Base-by-base conservation (phyloP, 768 basidiomycete genomes). In the Porphyrellus cyaneotinctus region DNA sequence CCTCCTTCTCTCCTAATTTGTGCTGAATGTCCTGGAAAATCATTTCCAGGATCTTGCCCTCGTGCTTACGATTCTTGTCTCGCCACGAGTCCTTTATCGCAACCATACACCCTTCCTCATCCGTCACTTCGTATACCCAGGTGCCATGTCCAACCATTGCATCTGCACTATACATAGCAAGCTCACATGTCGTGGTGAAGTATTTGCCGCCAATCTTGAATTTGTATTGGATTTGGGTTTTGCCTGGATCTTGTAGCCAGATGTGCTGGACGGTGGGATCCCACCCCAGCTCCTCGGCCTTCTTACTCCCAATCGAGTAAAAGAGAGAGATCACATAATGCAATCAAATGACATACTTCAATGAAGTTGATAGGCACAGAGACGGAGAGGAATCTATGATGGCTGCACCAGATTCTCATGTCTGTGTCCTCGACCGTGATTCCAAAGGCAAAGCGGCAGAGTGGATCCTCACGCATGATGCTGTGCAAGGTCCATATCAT, bases 391-490 rank as follows among this genome's bases (percentile, higher is more conserved):
- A 49, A 36, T 17, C 47, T 39, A 10, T 35, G 42, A 43, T 41
- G 35, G 8, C 4, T 7, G 12, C 37, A 62, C 72, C 72, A 73
- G 20, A 72, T 1, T 18, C 71, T 57, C 59, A 63, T 55, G 0
- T 37, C 7, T 0, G 26, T 58, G 39, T 64, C 57, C 46, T 70
- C 65, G 15, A 69, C 49, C 0, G 65, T 68, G 22, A 71, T 61
- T 0, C 69, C 70, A 18, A 66, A 61, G 3, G 57, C 51, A 30
- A 67, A 65, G 5, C 1, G 6, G 57, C 52, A 30, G 64, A 64
- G 2, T 0, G 58, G 64, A 45, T 72, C 71, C 32, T 63, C 53
- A 2, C 56, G 53, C 64, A 72, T 66, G 39, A 63, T 59, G 17
- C 62, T 55, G 26, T 61, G 56, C 22, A 67, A 38, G 41, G 54